These are phyloP conservation scores for Sporodiniella umbellata DNA, from an alignment of 371 early-diverging fungal species.

Conservation along the genomic window DNA sequence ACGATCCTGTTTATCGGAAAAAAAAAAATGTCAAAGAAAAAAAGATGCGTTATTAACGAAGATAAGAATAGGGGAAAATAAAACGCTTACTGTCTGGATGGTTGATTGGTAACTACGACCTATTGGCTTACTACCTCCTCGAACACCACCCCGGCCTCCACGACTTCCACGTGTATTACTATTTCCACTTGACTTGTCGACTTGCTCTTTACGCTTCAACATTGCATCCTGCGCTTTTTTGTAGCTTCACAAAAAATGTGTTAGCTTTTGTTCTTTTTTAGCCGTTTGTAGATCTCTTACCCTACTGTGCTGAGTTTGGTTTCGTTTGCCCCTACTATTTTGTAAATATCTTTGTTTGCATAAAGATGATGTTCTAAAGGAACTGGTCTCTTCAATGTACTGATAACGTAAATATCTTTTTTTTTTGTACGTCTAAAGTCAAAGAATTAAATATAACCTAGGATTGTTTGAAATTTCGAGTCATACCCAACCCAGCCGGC, in stretches of 20 bases:
- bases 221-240: slow-evolving; percentile 65
- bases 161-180: slow-evolving; percentile 38
- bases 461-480: not conserved
- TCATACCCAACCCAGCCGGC: slow-evolving; percentile 98
- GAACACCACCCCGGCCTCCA: slow-evolving; percentile 50
- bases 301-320: slow-evolving; percentile 35
- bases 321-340: slow-evolving; percentile 79
- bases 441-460: not conserved
- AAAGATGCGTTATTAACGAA: too few relatives aligned
- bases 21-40: too few relatives aligned
- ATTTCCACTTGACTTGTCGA: slow-evolving; percentile 31
- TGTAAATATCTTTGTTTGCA: slow-evolving; percentile 75
- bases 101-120: slow-evolving; percentile 36
- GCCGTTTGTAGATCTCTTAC: too few relatives aligned
- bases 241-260: slow-evolving; percentile 39
- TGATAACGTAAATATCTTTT: slow-evolving; percentile 97
- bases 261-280: not conserved
- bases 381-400: slow-evolving; percentile 94
- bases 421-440: slow-evolving; percentile 86
- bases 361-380: slow-evolving; percentile 97
- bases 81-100: slow-evolving; percentile 32
- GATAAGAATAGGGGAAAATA: not conserved
- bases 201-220: slow-evolving; percentile 51
- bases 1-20: slow-evolving; percentile 50
- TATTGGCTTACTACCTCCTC: slow-evolving; percentile 45